Evolutionary conservation across 495 filamentous ascomycete species (phyloP).

Genomic region (Penicillium coffeae): DNA sequence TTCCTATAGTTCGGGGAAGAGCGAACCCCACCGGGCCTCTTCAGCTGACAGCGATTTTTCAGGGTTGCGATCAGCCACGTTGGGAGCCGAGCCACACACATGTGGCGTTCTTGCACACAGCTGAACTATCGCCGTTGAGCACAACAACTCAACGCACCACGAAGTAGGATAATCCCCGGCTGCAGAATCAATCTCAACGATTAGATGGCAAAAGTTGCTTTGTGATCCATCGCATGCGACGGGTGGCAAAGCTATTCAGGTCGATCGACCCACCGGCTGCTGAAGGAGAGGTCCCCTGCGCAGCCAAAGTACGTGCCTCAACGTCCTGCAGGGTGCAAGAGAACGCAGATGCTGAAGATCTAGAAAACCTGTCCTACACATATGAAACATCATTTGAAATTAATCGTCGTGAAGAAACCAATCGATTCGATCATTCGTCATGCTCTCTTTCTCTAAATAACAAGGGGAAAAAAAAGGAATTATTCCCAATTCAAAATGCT

Average conservation of each 20-base stretch:
- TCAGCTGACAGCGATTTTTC: not conserved
- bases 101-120: conserved; percentile 15
- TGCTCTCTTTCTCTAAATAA: not conserved
- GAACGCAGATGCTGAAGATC: not conserved
- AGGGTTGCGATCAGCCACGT: not conserved
- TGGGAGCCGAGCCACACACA: conserved; percentile 23
- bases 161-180: no score
- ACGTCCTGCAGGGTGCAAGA: not conserved
- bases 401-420: not conserved
- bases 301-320: not conserved
- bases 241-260: no score
- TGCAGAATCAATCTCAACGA: no score
- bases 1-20: no score
- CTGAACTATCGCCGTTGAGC: no score
- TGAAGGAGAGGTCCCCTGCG: not conserved
- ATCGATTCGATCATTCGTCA: conserved; percentile 2
- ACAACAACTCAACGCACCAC: no score
- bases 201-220: no score
- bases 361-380: not conserved
- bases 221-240: not conserved
- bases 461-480: not conserved
- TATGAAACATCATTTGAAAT: not conserved
- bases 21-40: not conserved
- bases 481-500: not conserved
- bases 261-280: no score